A percentile compares a stretch with the other conserved stretches of the same genome.
phyloP scores from a whole-genome alignment of 768 basidiomycete species.

The Lyophyllum atratum region DNA sequence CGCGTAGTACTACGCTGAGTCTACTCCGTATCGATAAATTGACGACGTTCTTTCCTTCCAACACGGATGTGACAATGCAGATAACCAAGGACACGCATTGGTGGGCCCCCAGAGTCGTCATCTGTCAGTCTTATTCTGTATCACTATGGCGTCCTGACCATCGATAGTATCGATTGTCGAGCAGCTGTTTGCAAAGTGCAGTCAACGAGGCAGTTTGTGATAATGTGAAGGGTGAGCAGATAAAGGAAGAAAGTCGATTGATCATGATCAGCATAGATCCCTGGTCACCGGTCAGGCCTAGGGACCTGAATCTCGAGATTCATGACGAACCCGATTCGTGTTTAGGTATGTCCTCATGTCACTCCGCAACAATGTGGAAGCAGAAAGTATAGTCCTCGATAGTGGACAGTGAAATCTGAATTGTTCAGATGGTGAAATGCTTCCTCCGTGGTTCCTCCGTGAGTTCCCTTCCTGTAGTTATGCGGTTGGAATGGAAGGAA shows the following conservation, averaged over 20 bases:
- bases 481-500: not conserved
- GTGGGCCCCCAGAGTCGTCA: not conserved
- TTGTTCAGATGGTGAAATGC: not conserved
- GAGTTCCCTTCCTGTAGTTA: not conserved
- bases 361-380: not conserved
- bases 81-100: not conserved
- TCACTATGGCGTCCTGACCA: not conserved
- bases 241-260: not conserved
- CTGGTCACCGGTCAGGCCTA: no score
- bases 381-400: not conserved
- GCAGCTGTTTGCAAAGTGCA: not conserved
- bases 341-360: not conserved
- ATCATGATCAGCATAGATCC: conserved; percentile 7
- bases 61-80: no score
- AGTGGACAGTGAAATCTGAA: not conserved
- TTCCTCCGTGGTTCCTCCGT: not conserved
- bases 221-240: not conserved
- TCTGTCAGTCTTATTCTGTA: no score
- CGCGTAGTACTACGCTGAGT: not conserved
- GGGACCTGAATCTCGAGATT: not conserved
- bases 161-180: not conserved
- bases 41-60: not conserved
- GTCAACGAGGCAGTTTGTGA: not conserved
- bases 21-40: not conserved
- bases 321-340: not conserved